phyloP scores from a whole-genome alignment of 805 yeast genomes.

The Candida nanaspora region DNA sequence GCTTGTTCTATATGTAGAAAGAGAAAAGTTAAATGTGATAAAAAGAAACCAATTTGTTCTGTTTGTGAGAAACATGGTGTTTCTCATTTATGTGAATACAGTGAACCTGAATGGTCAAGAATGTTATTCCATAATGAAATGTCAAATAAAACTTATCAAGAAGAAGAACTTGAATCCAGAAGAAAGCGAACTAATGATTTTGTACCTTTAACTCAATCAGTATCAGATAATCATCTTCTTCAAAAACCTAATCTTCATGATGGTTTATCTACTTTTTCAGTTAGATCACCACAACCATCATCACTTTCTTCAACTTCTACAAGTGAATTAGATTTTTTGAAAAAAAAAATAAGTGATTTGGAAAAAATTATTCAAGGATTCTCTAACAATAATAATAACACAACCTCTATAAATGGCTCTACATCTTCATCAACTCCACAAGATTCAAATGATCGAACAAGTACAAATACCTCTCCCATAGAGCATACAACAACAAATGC shows the following conservation, averaged over 20 bases:
- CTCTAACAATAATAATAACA: background rate
- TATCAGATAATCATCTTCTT: too few relatives aligned
- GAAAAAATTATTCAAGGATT: background rate
- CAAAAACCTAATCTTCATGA: too few relatives aligned
- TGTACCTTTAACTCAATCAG: too few relatives aligned
- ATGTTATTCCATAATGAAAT: background rate
- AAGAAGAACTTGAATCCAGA: too few relatives aligned
- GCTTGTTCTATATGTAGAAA: conserved; percentile 38
- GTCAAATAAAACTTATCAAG: background rate
- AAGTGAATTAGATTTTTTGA: background rate
- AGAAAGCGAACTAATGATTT: too few relatives aligned
- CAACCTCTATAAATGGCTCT: too few relatives aligned
- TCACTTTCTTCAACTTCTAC: background rate
- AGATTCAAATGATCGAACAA: too few relatives aligned
- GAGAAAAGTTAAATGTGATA: conserved; percentile 40
- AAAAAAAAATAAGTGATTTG: background rate
- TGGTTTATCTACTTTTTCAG: too few relatives aligned
- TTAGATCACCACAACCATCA: too few relatives aligned
- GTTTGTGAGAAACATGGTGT: conserved; percentile 19
- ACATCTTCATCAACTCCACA: background rate
- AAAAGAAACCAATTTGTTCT: conserved; percentile 29
- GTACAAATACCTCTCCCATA: too few relatives aligned
- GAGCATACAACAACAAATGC: background rate
- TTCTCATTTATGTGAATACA: conserved; percentile 18
- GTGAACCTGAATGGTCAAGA: conserved; percentile 17